Conservation (phyloP, 2,329 filamentous ascomycete species). For the Balansia obtecta region DNA sequence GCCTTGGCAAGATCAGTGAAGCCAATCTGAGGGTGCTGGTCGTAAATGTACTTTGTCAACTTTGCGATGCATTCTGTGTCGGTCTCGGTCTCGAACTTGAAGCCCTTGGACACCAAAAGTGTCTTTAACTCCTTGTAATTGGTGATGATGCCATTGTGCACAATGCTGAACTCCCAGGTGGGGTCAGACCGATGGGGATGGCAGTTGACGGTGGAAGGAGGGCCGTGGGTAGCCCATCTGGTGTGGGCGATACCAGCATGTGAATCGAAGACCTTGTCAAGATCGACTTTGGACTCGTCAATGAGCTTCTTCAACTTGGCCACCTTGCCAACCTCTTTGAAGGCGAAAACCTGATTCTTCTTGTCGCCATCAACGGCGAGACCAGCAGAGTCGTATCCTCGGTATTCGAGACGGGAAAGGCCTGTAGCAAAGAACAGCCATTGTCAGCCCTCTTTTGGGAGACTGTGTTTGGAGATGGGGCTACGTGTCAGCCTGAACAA, state of each 20-base stretch:
- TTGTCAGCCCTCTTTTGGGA: constrained; percentile 6
- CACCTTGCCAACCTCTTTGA: constrained; percentile 99
- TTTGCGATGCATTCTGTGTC: constrained; percentile 99
- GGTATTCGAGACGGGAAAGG: constrained; percentile 91
- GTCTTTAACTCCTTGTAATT: constrained; percentile 99
- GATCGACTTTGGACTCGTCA: constrained; percentile 68
- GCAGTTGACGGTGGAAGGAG: constrained; percentile 89
- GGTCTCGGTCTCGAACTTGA: constrained; percentile 98
- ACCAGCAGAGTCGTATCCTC: constrained; percentile 96
- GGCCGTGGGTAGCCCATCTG: constrained; percentile 95
- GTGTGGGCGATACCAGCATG: constrained; percentile 99
- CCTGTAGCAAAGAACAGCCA: constrained; percentile 37
- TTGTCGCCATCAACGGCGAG: constrained; percentile 95
- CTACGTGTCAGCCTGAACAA: background rate
- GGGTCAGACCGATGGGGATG: constrained; percentile 97
- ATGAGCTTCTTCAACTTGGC: constrained; percentile 92
- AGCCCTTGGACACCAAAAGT: constrained; percentile 84
- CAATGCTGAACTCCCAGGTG: constrained; percentile 90
- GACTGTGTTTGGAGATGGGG: background rate
- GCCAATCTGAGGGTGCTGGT: constrained; percentile 84
- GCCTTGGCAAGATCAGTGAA: constrained; percentile 96
- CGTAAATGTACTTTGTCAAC: constrained; percentile 95
- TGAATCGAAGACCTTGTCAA: constrained; percentile 90
- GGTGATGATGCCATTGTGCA: constrained; percentile 99
- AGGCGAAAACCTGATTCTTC: constrained; percentile 94